Evolutionary conservation across 1,284 basidiomycete species (phyloP).

Genomic region (Boletus sp.): DNA sequence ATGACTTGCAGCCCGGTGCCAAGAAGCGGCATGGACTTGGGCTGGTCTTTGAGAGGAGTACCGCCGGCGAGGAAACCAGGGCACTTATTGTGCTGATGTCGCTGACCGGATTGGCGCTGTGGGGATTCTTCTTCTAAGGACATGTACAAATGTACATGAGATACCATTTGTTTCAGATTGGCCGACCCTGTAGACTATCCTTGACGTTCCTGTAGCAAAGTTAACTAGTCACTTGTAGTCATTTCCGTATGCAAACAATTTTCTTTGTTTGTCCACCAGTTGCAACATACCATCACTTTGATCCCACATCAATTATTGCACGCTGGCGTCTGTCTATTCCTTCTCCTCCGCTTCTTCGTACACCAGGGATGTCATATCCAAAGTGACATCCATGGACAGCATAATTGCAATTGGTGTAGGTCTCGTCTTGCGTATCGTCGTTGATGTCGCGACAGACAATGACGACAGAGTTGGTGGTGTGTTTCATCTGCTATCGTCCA

Average conservation of each 20-base stretch:
- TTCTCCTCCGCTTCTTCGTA: constrained; percentile 31
- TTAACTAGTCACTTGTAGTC: too few relatives aligned
- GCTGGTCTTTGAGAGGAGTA: constrained; percentile 52
- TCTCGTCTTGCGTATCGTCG: constrained; percentile 46
- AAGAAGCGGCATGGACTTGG: constrained; percentile 37
- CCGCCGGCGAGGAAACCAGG: constrained; percentile 66
- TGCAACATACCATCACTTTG: not conserved
- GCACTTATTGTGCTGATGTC: constrained; percentile 54
- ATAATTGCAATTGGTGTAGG: constrained; percentile 51
- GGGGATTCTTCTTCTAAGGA: constrained; percentile 42
- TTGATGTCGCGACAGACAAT: constrained; percentile 46
- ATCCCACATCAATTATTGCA: constrained; percentile 22
- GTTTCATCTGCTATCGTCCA: constrained; percentile 9
- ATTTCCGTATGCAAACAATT: constrained; percentile 15
- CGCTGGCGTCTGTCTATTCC: constrained; percentile 41
- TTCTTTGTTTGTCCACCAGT: not conserved
- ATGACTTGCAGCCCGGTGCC: constrained; percentile 28
- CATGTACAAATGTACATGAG: not conserved
- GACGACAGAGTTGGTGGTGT: constrained; percentile 39
- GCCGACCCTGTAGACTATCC: not conserved
- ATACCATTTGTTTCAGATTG: not conserved
- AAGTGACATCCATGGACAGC: constrained; percentile 47
- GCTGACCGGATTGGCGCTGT: constrained; percentile 52
- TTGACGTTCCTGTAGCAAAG: not conserved
- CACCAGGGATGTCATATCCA: constrained; percentile 34